Percentiles rank a stretch among this genome's conserved stretches.
Conservation (phyloP, 108 stramenopile species). For the Skeletonema marinoi region DNA sequence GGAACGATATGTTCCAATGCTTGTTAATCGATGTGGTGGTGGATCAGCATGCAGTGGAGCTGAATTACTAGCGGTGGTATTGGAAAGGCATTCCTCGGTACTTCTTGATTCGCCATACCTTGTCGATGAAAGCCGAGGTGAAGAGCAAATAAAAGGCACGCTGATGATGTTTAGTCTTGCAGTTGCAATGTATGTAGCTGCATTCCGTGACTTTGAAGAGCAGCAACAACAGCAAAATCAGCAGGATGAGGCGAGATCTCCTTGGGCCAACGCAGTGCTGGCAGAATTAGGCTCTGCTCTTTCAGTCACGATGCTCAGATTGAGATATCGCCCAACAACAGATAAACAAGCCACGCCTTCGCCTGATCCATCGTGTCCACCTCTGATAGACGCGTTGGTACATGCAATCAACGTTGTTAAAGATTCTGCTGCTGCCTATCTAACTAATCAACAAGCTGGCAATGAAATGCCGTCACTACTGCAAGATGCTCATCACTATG, state of each 20-base stretch:
- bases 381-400: slow-evolving; percentile 62
- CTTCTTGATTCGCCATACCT: neutral
- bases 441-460: neutral
- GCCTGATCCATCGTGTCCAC: slow-evolving; percentile 37
- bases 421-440: slow-evolving; percentile 6
- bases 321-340: slow-evolving; percentile 59
- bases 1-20: slow-evolving; percentile 37
- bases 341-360: slow-evolving; percentile 27
- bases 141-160: slow-evolving; percentile 72
- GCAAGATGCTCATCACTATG: slow-evolving; percentile 16
- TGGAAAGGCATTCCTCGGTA: slow-evolving; percentile 19
- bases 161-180: slow-evolving; percentile 59
- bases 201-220: slow-evolving; percentile 24
- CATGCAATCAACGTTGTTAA: slow-evolving; percentile 34
- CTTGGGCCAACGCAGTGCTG: slow-evolving; percentile 48
- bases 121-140: slow-evolving; percentile 20
- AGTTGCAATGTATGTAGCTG: slow-evolving; percentile 40
- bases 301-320: slow-evolving; percentile 57
- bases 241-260: slow-evolving; percentile 6
- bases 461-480: neutral
- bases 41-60: slow-evolving; percentile 14
- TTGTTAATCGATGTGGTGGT: slow-evolving; percentile 18
- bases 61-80: slow-evolving; percentile 16
- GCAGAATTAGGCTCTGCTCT: slow-evolving; percentile 67
- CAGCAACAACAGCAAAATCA: slow-evolving; percentile 7